Evolutionary conservation across 2,329 filamentous ascomycete genomes (phyloP).

Genomic region (Diaporthe citriasiana): DNA sequence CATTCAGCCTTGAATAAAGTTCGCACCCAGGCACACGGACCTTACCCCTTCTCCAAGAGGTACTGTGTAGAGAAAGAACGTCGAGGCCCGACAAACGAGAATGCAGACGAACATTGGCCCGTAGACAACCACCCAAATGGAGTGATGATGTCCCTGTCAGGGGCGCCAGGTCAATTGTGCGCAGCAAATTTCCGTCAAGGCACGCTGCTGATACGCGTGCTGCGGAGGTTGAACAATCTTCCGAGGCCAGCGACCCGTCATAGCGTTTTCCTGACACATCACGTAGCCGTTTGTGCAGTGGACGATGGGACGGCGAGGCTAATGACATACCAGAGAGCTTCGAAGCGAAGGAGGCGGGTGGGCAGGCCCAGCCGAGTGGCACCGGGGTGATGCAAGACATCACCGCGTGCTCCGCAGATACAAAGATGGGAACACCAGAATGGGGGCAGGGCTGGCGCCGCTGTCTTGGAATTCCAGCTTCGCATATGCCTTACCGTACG

Average conservation of each 20-base stretch:
- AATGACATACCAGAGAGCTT: constrained; percentile 11
- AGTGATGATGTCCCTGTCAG: constrained; percentile 12
- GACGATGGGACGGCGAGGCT: constrained; percentile 7
- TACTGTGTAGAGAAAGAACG: not conserved
- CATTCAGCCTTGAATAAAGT: constrained; percentile 10
- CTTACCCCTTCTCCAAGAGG: not conserved
- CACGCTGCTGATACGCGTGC: constrained; percentile 4
- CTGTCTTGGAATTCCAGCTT: constrained; percentile 15
- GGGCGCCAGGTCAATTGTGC: not conserved
- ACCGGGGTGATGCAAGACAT: constrained; percentile 25
- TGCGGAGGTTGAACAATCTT: constrained; percentile 18
- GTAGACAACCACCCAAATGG: not conserved
- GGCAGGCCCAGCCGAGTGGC: constrained; percentile 32
- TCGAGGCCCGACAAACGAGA: not conserved
- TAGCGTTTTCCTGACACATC: constrained; percentile 11
- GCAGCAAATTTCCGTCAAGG: not conserved
- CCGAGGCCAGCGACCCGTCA: constrained; percentile 16
- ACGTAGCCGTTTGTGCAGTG: constrained; percentile 2
- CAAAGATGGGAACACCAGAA: constrained; percentile 7
- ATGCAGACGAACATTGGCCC: not conserved
- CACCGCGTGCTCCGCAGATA: constrained; percentile 28
- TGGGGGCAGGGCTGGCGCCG: constrained; percentile 19
- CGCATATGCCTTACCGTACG: constrained; percentile 27
- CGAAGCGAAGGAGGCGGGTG: constrained; percentile 25
- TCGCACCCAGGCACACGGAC: not conserved